A percentile compares a stretch with the other conserved stretches of the same genome.
Evolutionary conservation across 805 yeast genomes (phyloP).

Genomic region (Yamadazyma akitaensis): DNA sequence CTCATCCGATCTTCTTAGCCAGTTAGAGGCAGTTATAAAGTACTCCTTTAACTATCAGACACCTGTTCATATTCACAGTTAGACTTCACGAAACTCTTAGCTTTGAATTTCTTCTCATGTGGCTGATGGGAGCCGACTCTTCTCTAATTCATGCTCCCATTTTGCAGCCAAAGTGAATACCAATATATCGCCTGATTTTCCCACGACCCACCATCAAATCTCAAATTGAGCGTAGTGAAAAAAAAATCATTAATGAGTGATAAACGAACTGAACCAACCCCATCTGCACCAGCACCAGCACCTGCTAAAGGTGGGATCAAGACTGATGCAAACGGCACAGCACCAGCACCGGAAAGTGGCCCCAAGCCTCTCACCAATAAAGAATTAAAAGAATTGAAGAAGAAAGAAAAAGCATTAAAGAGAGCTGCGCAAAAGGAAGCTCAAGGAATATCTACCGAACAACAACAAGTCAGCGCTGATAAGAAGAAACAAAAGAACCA

Average conservation of each 20-base stretch:
- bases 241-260: constrained; percentile 2
- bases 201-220: neutral
- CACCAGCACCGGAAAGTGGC: neutral
- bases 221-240: neutral
- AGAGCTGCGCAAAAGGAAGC: constrained; percentile 84
- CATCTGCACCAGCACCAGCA: neutral
- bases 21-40: too few relatives aligned
- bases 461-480: constrained; percentile 39
- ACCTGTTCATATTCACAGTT: too few relatives aligned
- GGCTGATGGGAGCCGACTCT: too few relatives aligned
- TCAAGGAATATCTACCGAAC: constrained; percentile 50
- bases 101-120: too few relatives aligned
- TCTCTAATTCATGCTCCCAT: neutral
- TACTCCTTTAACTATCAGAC: too few relatives aligned
- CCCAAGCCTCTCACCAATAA: constrained; percentile 53
- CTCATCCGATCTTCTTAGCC: too few relatives aligned
- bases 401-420: constrained; percentile 87
- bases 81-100: too few relatives aligned
- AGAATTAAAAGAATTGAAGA: constrained; percentile 82
- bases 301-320: neutral
- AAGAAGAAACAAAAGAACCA: constrained; percentile 43
- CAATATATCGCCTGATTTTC: neutral
- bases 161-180: neutral
- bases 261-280: neutral
- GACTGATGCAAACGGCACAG: neutral